Conservation (phyloP, 805 yeast species). For the Lipomyces orientalis region DNA sequence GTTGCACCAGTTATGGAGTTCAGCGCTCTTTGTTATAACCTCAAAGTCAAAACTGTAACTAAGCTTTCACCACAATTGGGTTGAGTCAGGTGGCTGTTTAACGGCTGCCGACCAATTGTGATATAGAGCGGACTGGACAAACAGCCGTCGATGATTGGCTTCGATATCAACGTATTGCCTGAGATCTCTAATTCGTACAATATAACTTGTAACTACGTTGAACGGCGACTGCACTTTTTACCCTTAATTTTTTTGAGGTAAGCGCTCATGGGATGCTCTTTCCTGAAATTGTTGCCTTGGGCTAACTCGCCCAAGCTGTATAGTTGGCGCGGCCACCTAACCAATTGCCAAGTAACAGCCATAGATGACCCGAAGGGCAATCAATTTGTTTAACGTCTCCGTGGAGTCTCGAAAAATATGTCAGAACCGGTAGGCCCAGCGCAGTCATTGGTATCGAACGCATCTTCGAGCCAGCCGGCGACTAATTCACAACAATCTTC, state of each 20-base stretch:
- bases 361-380: neutral
- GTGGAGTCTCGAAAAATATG: neutral
- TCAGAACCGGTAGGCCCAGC: neutral
- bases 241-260: too few relatives aligned
- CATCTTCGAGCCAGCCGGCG: neutral
- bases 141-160: too few relatives aligned
- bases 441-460: neutral
- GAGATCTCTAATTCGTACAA: too few relatives aligned
- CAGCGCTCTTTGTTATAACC: too few relatives aligned
- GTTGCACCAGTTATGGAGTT: too few relatives aligned
- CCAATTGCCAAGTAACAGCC: neutral
- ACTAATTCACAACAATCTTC: neutral
- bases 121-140: too few relatives aligned
- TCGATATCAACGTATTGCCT: too few relatives aligned
- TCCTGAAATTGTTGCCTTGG: neutral
- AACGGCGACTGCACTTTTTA: too few relatives aligned
- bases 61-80: neutral
- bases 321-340: neutral
- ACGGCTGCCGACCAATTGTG: too few relatives aligned
- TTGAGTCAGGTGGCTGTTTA: neutral
- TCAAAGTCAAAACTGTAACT: too few relatives aligned
- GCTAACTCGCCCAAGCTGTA: neutral
- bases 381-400: neutral
- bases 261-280: neutral
- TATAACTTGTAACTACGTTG: too few relatives aligned